Base-by-base conservation (phyloP, 2,329 filamentous ascomycete species). In the Cytospora paraplurivora region DNA sequence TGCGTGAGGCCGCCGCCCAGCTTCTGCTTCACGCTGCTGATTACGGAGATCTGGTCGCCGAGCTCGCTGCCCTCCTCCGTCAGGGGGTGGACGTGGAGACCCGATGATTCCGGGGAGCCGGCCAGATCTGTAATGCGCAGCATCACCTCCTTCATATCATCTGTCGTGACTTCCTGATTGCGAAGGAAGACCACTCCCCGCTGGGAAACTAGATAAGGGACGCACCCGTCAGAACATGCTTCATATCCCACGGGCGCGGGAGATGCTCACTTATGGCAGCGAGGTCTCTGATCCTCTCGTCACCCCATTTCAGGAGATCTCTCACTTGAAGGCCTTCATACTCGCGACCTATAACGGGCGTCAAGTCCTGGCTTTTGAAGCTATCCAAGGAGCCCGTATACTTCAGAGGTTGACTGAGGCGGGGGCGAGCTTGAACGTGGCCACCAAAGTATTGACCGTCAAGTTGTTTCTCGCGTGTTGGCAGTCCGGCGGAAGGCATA, bases 41-140 rank as follows among this genome's bases (percentile, higher is more conserved):
- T 85, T 60, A 85, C 81, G 61, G 78, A 82, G 67, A 86, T 81
- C 70, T 86, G 78, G 68, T 85, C 81, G 41, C 81, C 81, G 0
- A 82, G 75, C 68, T 85, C 80, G 62, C 78, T 80, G 21, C 77
- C 78, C 66, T 81, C 79, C 65, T 85, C 81, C 0, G 79, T 81
- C 33, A 85, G 69, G 7, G 84, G 83, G 67, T 86, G 84, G 8
- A 85, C 78, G 63, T 86, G 83, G 32, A 86, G 75, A 2, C 75
- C 74, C 1, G 82, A 85, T 2, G 77, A 78, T 41, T 75, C 69
- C 19, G 82, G 82, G 59, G 76, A 78, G 41, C 80, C 80, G 3
- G 79, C 77, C 35, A 79, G 69, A 13, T 72, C 68, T 5, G 78
- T 80, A 33, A 82, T 70, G 35, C 75, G 76, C 62, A 81, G 73